These are phyloP conservation scores for Phyllosticta citrichinensis DNA, from an alignment of 2,329 filamentous ascomycete genomes.

Conservation along the genomic window DNA sequence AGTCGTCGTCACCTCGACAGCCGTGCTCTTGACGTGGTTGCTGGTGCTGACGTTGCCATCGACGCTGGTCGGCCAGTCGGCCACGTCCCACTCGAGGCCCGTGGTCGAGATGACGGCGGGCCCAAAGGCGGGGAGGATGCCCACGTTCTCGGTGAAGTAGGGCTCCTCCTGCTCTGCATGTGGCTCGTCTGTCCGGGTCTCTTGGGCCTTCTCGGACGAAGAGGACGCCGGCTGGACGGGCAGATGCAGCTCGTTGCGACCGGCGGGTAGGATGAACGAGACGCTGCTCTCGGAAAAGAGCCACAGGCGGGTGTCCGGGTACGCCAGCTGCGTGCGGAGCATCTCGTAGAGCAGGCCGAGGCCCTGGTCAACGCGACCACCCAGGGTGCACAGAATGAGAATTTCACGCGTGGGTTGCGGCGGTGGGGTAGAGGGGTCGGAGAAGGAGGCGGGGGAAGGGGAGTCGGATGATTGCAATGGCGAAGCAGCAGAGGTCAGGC, in stretches of 20 bases:
- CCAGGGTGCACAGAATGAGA: slow-evolving; percentile 74
- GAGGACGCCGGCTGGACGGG: slow-evolving; percentile 29
- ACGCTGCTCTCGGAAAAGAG: slow-evolving; percentile 73
- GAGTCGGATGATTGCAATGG: not conserved
- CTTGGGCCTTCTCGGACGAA: slow-evolving; percentile 3
- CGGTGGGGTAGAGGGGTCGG: not conserved
- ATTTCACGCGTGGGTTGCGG: slow-evolving; percentile 41
- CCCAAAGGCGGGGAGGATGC: slow-evolving; percentile 77
- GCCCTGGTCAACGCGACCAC: slow-evolving; percentile 86
- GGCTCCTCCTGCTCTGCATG: not conserved
- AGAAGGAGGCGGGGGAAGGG: too few relatives aligned
- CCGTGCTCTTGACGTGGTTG: slow-evolving; percentile 36
- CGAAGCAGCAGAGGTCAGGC: not conserved
- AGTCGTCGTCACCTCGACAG: slow-evolving; percentile 31
- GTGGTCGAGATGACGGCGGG: slow-evolving; percentile 65
- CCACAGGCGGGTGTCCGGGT: slow-evolving; percentile 49
- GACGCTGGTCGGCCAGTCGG: slow-evolving; percentile 58
- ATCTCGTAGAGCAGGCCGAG: slow-evolving; percentile 83
- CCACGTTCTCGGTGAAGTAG: slow-evolving; percentile 67
- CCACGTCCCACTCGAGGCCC: slow-evolving; percentile 86
- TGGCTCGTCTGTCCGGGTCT: slow-evolving; percentile 12
- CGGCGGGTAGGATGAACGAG: slow-evolving; percentile 66
- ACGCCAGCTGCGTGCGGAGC: slow-evolving; percentile 40
- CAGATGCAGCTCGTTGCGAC: slow-evolving; percentile 58
- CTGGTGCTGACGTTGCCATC: slow-evolving; percentile 40